A percentile compares a stretch with the other conserved stretches of the same genome.
Conservation (phyloP, 768 basidiomycete species). For the Mycena alexandri region DNA sequence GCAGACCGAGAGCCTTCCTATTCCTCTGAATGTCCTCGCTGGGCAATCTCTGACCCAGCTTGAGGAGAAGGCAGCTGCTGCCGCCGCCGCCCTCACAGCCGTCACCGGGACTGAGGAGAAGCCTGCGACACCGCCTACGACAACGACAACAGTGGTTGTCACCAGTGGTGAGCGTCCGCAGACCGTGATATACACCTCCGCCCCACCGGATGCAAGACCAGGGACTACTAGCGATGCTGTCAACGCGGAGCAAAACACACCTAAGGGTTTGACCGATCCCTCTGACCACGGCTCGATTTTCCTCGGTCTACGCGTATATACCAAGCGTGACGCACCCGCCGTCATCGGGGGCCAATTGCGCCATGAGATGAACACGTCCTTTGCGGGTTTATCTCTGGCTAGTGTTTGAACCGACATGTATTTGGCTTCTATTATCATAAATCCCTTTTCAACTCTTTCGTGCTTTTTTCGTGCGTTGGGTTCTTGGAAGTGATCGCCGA, state of each 20-base stretch:
- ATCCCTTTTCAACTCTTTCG: too few species aligned
- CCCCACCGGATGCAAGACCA: background rate
- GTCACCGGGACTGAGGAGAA: background rate
- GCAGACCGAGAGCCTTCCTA: constrained; percentile 33
- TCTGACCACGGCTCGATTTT: constrained; percentile 31
- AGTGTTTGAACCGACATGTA: background rate
- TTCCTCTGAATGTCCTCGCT: constrained; percentile 38
- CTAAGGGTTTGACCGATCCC: constrained; percentile 15
- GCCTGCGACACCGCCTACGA: constrained; percentile 20
- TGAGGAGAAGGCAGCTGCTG: constrained; percentile 35
- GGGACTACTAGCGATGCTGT: too few species aligned
- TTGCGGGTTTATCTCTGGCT: constrained; percentile 27
- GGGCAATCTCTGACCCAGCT: constrained; percentile 41
- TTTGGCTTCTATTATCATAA: too few species aligned
- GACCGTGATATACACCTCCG: background rate
- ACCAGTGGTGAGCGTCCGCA: background rate
- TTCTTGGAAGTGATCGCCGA: too few species aligned
- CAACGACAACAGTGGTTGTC: constrained; percentile 16
- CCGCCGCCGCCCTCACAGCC: constrained; percentile 19
- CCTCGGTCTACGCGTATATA: constrained; percentile 39
- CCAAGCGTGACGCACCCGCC: constrained; percentile 31
- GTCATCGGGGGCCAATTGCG: constrained; percentile 37
- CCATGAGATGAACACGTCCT: constrained; percentile 26
- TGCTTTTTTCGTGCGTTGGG: too few species aligned
- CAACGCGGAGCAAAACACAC: background rate